Conservation (phyloP, 73 alveolate species). For the Tetrahymena borealis region DNA sequence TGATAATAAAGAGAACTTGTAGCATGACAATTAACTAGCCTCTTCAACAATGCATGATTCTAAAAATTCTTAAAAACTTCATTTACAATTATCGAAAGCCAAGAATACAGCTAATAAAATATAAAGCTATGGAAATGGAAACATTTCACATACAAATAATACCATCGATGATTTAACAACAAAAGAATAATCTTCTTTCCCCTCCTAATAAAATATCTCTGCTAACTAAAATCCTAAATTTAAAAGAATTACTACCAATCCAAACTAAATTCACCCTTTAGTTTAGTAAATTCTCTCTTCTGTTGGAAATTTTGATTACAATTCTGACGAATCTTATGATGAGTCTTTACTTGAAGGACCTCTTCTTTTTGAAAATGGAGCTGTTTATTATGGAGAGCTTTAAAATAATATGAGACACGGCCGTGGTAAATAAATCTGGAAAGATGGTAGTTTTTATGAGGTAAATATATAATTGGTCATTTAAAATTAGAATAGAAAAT, state of each 20-base stretch:
- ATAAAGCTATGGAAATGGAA: not conserved
- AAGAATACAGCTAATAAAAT: not conserved
- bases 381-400: not conserved
- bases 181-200: not conserved
- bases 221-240: not conserved
- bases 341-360: not conserved
- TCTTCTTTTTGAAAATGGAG: not conserved
- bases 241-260: not conserved
- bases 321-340: not conserved
- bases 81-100: not conserved
- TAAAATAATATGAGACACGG: not conserved
- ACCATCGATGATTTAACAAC: not conserved
- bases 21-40: not conserved
- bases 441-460: not conserved
- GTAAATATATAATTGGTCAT: not conserved
- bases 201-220: not conserved
- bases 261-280: not conserved
- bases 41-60: not conserved
- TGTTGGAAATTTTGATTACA: not conserved
- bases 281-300: not conserved
- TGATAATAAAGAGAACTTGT: not conserved
- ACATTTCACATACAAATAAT: not conserved
- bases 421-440: not conserved
- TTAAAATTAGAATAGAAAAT: too few species aligned
- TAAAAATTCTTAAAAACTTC: not conserved